Percentiles rank a stretch among this genome's conserved stretches.
Conservation (phyloP, 345 rosid genomes). For the Eucalyptus lansdowneana region DNA sequence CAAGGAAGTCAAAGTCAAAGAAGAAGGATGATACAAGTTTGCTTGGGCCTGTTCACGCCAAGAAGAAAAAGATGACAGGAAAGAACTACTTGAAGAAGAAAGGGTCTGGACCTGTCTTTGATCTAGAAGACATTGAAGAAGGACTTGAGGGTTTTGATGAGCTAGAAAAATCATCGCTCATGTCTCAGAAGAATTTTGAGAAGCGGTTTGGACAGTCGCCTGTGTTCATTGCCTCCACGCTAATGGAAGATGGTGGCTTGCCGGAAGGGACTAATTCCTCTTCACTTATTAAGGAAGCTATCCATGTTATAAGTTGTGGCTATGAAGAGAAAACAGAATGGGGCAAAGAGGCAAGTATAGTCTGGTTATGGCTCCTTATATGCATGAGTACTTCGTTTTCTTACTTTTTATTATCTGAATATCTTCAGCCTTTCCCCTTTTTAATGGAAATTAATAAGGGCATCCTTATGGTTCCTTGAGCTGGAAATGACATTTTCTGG, state of each 20-base stretch:
- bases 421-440: neutral
- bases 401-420: neutral
- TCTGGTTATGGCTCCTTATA: neutral
- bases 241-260: conserved; percentile 91
- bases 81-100: conserved; percentile 62
- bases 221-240: conserved; percentile 77
- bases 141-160: conserved; percentile 96
- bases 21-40: conserved; percentile 57
- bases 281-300: conserved; percentile 82
- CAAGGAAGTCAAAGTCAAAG: conserved; percentile 68
- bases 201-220: conserved; percentile 94
- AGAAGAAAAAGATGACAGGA: conserved; percentile 64
- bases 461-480: neutral
- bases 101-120: conserved; percentile 40
- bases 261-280: conserved; percentile 80
- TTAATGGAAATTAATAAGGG: neutral
- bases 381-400: neutral
- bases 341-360: conserved; percentile 81
- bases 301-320: conserved; percentile 90
- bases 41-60: conserved; percentile 28
- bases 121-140: conserved; percentile 95
- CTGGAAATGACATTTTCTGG: neutral
- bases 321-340: conserved; percentile 96
- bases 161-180: conserved; percentile 80
- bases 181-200: conserved; percentile 95